A percentile compares a stretch with the other conserved stretches of the same genome.
Evolutionary conservation across 2,329 filamentous ascomycete species (phyloP).

Genomic region (Alternaria atra): DNA sequence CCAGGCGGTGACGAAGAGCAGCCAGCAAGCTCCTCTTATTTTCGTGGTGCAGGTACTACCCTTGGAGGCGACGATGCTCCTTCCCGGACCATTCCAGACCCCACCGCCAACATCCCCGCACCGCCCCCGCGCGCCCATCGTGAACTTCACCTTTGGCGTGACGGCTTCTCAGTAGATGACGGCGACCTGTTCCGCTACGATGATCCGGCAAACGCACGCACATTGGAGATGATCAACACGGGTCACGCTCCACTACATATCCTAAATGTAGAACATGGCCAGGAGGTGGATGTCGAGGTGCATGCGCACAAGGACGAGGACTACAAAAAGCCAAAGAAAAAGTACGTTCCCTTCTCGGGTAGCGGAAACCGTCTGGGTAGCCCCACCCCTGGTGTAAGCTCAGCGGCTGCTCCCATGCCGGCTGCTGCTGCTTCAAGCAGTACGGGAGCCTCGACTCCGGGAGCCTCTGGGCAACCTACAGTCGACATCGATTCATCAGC

Average conservation of each 20-base stretch:
- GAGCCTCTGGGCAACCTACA: constrained; percentile 53
- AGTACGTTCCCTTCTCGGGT: constrained; percentile 79
- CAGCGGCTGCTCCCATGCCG: constrained; percentile 45
- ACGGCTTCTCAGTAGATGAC: constrained; percentile 87
- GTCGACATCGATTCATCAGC: constrained; percentile 69
- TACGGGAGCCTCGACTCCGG: constrained; percentile 32
- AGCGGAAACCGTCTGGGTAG: constrained; percentile 78
- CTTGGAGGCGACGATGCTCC: constrained; percentile 80
- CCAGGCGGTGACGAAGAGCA: constrained; percentile 62
- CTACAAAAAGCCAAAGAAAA: constrained; percentile 75
- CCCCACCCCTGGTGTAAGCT: constrained; percentile 71
- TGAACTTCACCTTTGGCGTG: constrained; percentile 79
- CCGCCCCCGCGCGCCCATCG: constrained; percentile 68
- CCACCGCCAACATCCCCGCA: constrained; percentile 51
- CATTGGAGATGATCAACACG: constrained; percentile 77
- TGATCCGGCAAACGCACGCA: constrained; percentile 76
- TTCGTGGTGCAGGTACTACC: constrained; percentile 76
- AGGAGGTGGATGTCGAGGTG: constrained; percentile 81
- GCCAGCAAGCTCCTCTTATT: constrained; percentile 62
- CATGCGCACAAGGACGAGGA: constrained; percentile 76
- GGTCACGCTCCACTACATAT: constrained; percentile 80
- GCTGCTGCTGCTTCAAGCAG: constrained; percentile 47
- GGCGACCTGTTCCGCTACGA: constrained; percentile 80
- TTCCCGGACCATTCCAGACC: constrained; percentile 73
- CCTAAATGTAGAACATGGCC: constrained; percentile 77